Evolutionary conservation across 2,329 filamentous ascomycete species (phyloP).

Genomic region (Aureobasidium sp.): DNA sequence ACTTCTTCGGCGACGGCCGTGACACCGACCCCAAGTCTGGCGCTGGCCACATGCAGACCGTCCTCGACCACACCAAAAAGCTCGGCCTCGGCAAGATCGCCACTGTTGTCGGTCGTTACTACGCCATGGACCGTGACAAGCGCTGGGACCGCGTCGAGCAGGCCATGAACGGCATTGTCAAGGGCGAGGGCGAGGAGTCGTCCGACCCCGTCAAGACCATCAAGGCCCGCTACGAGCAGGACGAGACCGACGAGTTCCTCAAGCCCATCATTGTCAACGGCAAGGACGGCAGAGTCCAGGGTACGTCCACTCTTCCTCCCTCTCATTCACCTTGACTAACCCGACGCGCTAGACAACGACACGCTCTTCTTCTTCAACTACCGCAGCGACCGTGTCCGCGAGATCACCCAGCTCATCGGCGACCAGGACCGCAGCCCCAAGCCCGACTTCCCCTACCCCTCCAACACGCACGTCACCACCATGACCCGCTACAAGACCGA

Average conservation of each 20-base stretch:
- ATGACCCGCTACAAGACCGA: constrained; percentile 99
- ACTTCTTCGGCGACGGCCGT: constrained; percentile 97
- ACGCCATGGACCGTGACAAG: constrained; percentile 99
- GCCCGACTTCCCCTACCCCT: constrained; percentile 88
- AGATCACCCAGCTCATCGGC: constrained; percentile 90
- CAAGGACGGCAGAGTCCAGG: constrained; percentile 75
- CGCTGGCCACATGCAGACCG: constrained; percentile 75
- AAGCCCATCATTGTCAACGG: constrained; percentile 95
- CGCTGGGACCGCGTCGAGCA: constrained; percentile 93
- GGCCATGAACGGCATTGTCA: constrained; percentile 76
- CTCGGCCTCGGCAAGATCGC: constrained; percentile 80
- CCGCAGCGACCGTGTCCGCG: constrained; percentile 92
- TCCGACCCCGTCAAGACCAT: constrained; percentile 79
- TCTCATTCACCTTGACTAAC: no score
- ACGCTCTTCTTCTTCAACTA: constrained; percentile 99
- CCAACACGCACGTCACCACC: constrained; percentile 78
- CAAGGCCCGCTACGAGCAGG: constrained; percentile 77
- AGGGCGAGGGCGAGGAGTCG: constrained; percentile 79
- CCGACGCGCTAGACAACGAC: constrained; percentile 60
- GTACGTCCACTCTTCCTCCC: constrained; percentile 42
- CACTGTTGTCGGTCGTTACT: constrained; percentile 93
- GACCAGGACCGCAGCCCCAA: constrained; percentile 84
- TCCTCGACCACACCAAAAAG: constrained; percentile 73
- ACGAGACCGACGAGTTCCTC: constrained; percentile 93
- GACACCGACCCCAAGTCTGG: constrained; percentile 97